Base-by-base conservation (phyloP, 2,329 filamentous ascomycete species). In the Fusarium piperis region DNA sequence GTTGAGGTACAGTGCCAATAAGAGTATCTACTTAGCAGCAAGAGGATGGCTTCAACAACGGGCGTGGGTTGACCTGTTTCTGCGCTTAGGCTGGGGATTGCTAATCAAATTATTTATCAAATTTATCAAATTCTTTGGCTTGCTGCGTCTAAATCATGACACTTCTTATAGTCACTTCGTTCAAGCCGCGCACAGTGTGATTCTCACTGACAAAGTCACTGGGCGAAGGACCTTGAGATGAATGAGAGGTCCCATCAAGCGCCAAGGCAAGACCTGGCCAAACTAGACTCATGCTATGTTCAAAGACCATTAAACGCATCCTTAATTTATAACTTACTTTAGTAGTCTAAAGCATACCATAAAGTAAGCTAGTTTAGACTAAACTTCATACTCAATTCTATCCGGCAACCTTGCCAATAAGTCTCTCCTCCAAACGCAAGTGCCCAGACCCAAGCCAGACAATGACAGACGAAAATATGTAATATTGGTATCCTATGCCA, bases 401-500 rank as follows among this genome's bases (percentile, higher is more conserved):
- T 44, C 35, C 38, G 20, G n/a, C 36, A 33, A 35, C 32, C n/a
- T 35, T 35, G 33, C 13, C 6, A 7, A 35, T 15, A 35, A 35
- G 13, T 41, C 13, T 20, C 12, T 23, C 38, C 39, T 26, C 9
- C 6, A 20, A 44, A 4, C 3, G 5, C 23, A 46, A 28, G 4
- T 33, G 7, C 30, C n/a, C 35, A 58, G 52, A 46, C 38, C 46
- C 39, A 26, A 48, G 28, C 16, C 23, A 30, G 16, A 62, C 44
- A 32, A 23, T 20, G 15, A 38, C 38, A 73, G 56, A 68, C 46
- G 58, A 67, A 70, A 67, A 60, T 28, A 65, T 70, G 35, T 65
- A 41, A 63, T 56, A 15, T 66, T 77, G 73, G 67, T 73, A 76
- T 74, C 67, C 61, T 74, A 69, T 59, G 41, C 58, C 59, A 44